A percentile compares a stretch with the other conserved stretches of the same genome.
Evolutionary conservation across 2,329 filamentous ascomycete genomes (phyloP).

Genomic region (Colletotrichum neosansevieriae): DNA sequence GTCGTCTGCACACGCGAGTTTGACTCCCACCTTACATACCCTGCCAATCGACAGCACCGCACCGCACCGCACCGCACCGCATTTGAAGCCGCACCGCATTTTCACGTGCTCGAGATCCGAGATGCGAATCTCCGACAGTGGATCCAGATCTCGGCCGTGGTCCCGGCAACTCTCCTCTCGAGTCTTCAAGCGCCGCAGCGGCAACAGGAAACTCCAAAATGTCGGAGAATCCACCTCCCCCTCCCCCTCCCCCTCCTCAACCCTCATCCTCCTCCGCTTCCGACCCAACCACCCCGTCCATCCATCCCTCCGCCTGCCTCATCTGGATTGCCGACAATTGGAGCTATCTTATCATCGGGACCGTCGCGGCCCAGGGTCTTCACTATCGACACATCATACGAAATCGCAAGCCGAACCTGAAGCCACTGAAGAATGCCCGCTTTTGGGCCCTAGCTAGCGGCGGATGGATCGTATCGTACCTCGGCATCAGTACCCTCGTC

Average conservation of each 20-base stretch:
- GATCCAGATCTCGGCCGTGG: conserved; percentile 12
- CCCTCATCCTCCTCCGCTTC: conserved; percentile 1
- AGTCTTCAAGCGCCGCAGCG: neutral
- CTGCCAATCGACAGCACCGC: neutral
- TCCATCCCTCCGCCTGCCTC: conserved; percentile 27
- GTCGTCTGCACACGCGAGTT: neutral
- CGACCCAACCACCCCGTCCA: conserved; percentile 29
- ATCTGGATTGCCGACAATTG: conserved; percentile 41
- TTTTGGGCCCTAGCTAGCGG: conserved; percentile 40
- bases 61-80: neutral
- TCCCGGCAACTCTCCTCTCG: neutral
- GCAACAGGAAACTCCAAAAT: conserved; percentile 6
- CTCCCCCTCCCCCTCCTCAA: too few species aligned
- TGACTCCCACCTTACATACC: neutral
- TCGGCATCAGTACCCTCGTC: conserved; percentile 36
- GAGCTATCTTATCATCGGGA: conserved; percentile 37
- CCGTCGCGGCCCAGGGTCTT: conserved; percentile 34
- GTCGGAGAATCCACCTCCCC: neutral
- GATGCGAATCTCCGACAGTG: conserved; percentile 4
- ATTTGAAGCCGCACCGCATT: too few species aligned
- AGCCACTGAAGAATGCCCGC: conserved; percentile 41
- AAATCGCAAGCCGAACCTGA: conserved; percentile 35
- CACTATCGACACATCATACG: conserved; percentile 41
- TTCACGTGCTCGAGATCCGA: conserved; percentile 5
- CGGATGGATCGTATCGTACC: conserved; percentile 41